Conservation (phyloP, 176 grass and related monocot species). For the Juncus inflexus region DNA sequence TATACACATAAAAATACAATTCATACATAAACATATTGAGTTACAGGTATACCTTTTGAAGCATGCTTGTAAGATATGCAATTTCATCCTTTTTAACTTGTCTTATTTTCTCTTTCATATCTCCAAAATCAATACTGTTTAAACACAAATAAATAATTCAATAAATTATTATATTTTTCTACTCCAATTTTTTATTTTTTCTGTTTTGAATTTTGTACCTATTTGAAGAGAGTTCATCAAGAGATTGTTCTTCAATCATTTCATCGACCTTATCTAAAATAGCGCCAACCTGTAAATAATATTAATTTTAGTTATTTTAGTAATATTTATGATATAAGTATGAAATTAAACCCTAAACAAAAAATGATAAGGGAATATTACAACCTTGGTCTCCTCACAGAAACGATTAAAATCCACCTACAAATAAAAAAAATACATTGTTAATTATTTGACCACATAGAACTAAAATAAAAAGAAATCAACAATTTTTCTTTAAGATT, state of each 20-base stretch:
- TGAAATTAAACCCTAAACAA: not conserved
- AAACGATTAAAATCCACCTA: conserved; percentile 1
- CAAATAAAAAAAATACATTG: not conserved
- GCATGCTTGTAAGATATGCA: conserved; percentile 9
- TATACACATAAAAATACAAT: not conserved
- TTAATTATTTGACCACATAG: no score
- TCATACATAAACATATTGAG: conserved; percentile 9
- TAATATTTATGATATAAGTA: not conserved
- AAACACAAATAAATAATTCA: not conserved
- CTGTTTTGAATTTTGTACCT: conserved; percentile 1
- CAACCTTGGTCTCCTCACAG: conserved; percentile 7
- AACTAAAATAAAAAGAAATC: no score
- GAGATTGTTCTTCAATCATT: conserved; percentile 14
- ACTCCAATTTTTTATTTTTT: not conserved
- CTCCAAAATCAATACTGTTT: conserved; percentile 15
- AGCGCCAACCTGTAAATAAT: conserved; percentile 5
- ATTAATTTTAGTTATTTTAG: not conserved
- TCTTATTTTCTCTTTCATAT: conserved; percentile 23
- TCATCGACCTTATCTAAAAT: conserved; percentile 14
- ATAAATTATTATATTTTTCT: not conserved
- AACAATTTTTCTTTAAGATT: conserved; percentile 1
- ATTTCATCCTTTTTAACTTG: conserved; percentile 26
- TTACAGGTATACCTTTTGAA: conserved; percentile 7
- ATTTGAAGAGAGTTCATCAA: conserved; percentile 23
- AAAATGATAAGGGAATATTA: conserved; percentile 3